Conservation (phyloP, 164 flowering plant genomes). For the Protea cynaroides region DNA sequence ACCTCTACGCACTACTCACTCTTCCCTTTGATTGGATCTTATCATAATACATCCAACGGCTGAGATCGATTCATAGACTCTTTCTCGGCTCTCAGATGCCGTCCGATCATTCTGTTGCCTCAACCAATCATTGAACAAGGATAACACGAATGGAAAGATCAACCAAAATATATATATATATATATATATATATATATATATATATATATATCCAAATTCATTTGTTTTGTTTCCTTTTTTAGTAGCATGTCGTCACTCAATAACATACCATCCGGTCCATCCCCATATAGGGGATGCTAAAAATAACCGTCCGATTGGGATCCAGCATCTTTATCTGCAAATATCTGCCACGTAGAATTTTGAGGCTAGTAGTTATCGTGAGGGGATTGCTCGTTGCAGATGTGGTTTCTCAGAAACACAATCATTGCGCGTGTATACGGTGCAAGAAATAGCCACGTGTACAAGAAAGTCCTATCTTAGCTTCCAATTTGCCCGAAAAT, state of each 20-base stretch:
- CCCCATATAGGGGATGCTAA: no score
- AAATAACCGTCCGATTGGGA: no score
- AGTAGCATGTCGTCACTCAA: no score
- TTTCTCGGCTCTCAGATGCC: neutral
- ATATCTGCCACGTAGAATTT: neutral
- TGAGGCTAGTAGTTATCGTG: neutral
- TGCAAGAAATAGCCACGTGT: slow-evolving; percentile 2
- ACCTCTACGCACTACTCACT: no score
- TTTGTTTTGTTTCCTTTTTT: no score
- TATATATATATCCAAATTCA: no score
- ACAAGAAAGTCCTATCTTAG: neutral
- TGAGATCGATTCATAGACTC: neutral
- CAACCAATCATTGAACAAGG: neutral
- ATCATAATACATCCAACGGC: neutral
- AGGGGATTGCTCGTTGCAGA: neutral
- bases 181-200: no score
- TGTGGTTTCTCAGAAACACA: neutral
- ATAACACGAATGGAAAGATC: no score
- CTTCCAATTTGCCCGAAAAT: no score
- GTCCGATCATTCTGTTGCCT: neutral
- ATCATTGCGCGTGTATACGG: slow-evolving; percentile 3
- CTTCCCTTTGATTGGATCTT: neutral
- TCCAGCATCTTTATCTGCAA: no score
- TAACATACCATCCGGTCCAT: no score
- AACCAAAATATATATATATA: no score